These are phyloP conservation scores for Plantago ovata DNA, from an alignment of 257 asterid species.

Conservation along the genomic window DNA sequence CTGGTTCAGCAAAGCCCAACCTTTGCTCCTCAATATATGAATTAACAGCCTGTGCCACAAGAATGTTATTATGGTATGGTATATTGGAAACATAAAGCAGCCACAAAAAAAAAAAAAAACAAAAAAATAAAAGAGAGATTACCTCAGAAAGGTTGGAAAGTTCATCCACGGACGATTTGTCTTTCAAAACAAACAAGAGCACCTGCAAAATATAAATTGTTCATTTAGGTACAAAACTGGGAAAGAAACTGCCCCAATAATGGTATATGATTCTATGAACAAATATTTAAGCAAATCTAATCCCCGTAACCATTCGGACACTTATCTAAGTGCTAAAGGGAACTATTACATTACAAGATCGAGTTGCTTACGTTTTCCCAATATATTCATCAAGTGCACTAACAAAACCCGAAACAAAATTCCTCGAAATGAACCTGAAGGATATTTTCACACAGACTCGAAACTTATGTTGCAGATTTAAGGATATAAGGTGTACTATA, in stretches of 20 bases:
- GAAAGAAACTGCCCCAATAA: too few relatives aligned
- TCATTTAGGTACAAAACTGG: not conserved
- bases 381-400: too few relatives aligned
- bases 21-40: slow-evolving; percentile 67
- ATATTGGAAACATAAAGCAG: not conserved
- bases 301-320: too few relatives aligned
- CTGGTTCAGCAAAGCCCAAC: slow-evolving; percentile 87
- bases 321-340: too few relatives aligned
- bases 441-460: not conserved
- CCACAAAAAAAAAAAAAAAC: not conserved
- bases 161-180: slow-evolving; percentile 44
- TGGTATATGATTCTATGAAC: too few relatives aligned
- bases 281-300: too few relatives aligned
- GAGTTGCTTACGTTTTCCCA: too few relatives aligned
- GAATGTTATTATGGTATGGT: not conserved
- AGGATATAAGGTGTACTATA: not conserved
- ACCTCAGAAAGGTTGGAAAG: slow-evolving; percentile 66
- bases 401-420: too few relatives aligned
- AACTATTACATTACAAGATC: too few relatives aligned
- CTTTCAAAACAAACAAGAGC: slow-evolving; percentile 57
- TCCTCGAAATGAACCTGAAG: too few relatives aligned
- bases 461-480: not conserved
- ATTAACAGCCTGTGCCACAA: slow-evolving; percentile 50
- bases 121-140: not conserved
- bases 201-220: slow-evolving; percentile 50